A percentile compares a stretch with the other conserved stretches of the same genome.
These are phyloP conservation scores for Ceratocystis destructans DNA, from an alignment of 2,329 filamentous ascomycete species.

Conservation along the genomic window DNA sequence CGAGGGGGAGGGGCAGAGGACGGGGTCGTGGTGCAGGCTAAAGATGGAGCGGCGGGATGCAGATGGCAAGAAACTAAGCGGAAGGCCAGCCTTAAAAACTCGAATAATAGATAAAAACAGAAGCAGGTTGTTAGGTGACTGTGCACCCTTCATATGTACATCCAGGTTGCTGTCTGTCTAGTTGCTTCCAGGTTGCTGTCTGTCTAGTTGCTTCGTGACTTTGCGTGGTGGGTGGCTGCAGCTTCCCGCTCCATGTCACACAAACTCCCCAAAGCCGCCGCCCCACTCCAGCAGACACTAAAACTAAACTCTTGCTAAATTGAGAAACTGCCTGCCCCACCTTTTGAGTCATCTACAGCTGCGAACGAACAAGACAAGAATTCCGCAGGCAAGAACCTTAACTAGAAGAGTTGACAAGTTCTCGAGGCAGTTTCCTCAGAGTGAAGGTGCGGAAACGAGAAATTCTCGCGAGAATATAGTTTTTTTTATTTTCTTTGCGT, in stretches of 20 bases:
- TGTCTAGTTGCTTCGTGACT: not conserved
- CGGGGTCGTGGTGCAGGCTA: conserved; percentile 34
- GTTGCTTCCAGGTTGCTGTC: not conserved
- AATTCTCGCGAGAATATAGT: not conserved
- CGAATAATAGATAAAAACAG: too few relatives aligned
- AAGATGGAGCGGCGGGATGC: not conserved
- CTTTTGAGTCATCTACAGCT: conserved; percentile 13
- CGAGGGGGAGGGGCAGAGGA: conserved; percentile 29
- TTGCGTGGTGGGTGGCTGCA: not conserved
- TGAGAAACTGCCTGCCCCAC: conserved; percentile 1
- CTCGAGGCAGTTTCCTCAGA: not conserved
- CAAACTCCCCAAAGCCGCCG: not conserved
- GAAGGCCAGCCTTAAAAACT: too few relatives aligned
- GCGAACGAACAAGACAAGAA: not conserved
- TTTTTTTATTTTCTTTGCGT: not conserved
- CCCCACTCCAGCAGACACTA: not conserved
- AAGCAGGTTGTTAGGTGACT: too few relatives aligned
- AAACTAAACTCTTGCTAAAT: not conserved
- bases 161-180: not conserved
- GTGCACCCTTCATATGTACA: too few relatives aligned
- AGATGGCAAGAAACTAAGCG: not conserved
- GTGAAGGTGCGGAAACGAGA: not conserved
- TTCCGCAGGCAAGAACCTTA: not conserved
- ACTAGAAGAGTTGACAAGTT: not conserved
- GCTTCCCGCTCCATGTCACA: not conserved